These are phyloP conservation scores for Pleurotus sapidus DNA, from an alignment of 768 basidiomycete species.

Conservation along the genomic window DNA sequence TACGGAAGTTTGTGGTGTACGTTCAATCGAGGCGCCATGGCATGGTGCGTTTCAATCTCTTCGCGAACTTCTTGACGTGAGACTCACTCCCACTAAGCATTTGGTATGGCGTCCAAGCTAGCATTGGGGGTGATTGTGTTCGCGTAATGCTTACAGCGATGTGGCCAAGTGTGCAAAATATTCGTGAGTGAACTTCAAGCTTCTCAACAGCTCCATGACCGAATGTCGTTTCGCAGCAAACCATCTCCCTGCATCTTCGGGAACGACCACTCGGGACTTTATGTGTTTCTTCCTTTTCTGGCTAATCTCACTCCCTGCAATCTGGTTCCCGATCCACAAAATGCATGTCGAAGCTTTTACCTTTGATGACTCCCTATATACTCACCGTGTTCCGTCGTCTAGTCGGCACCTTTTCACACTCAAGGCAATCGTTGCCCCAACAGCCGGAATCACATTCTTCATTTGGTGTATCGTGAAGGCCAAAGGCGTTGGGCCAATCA, in stretches of 20 bases:
- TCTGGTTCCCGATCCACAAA: conserved; percentile 82
- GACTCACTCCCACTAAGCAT: conserved; percentile 35
- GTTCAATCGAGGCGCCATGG: conserved; percentile 73
- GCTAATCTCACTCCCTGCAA: conserved; percentile 73
- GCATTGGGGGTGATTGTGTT: conserved; percentile 80
- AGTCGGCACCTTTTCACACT: conserved; percentile 78
- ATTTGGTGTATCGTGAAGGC: conserved; percentile 79
- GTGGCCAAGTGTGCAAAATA: conserved; percentile 69
- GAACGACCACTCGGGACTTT: conserved; percentile 73
- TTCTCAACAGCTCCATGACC: neutral
- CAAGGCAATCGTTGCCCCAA: conserved; percentile 72
- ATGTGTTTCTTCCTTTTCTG: conserved; percentile 88
- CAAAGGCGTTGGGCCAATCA: conserved; percentile 72
- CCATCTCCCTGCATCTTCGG: conserved; percentile 67
- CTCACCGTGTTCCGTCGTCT: conserved; percentile 8
- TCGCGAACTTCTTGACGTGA: neutral
- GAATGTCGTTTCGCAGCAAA: conserved; percentile 43
- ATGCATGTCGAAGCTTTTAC: conserved; percentile 44
- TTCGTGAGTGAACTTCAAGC: conserved; percentile 40
- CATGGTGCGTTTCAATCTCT: conserved; percentile 45
- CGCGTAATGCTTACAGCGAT: conserved; percentile 73
- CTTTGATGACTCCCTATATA: conserved; percentile 7
- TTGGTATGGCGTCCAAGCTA: conserved; percentile 79
- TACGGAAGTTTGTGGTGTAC: conserved; percentile 80
- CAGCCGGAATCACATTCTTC: conserved; percentile 70